These are phyloP conservation scores for Hirsutella minnesotensis DNA, from an alignment of 2,329 filamentous ascomycete species.

Conservation along the genomic window DNA sequence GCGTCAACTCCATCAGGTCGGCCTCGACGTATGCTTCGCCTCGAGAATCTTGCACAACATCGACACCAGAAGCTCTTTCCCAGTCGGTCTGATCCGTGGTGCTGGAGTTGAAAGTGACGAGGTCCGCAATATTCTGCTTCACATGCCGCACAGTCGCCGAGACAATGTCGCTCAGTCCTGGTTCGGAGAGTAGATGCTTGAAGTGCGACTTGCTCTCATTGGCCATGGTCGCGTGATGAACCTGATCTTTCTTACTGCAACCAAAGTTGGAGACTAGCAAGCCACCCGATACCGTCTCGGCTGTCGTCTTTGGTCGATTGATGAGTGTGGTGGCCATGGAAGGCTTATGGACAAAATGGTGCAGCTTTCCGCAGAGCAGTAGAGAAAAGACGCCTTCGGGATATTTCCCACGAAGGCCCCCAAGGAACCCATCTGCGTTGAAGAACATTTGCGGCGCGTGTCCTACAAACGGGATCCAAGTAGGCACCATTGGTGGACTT, in stretches of 20 bases:
- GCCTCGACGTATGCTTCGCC: conserved; percentile 18
- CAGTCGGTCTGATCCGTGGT: conserved; percentile 25
- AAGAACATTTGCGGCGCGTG: conserved; percentile 21
- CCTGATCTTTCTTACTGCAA: conserved; percentile 14
- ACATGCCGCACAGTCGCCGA: conserved; percentile 11
- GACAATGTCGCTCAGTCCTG: conserved; percentile 13
- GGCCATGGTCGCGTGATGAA: conserved; percentile 18
- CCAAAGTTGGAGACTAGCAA: conserved; percentile 21
- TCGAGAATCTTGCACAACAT: conserved; percentile 14
- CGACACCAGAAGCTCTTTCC: conserved; percentile 22
- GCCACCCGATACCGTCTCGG: conserved; percentile 12
- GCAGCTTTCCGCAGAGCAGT: conserved; percentile 17
- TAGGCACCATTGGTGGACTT: conserved; percentile 16
- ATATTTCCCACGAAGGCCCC: conserved; percentile 17
- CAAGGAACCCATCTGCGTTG: conserved; percentile 16
- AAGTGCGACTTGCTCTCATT: conserved; percentile 16
- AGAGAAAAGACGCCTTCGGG: conserved; percentile 23
- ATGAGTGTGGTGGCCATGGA: conserved; percentile 16
- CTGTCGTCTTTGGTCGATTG: conserved; percentile 14
- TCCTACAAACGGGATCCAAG: conserved; percentile 24
- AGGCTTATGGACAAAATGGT: conserved; percentile 22
- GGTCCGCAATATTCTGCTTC: conserved; percentile 18
- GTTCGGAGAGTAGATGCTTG: conserved; percentile 13
- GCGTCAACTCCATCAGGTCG: conserved; percentile 20
- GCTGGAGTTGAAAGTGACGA: conserved; percentile 25